Evolutionary conservation across 192 early-diverging fungal species (phyloP), one percentile per base, ranked within the genome.

Genomic region (Phycomyces blakesleeanus): DNA sequence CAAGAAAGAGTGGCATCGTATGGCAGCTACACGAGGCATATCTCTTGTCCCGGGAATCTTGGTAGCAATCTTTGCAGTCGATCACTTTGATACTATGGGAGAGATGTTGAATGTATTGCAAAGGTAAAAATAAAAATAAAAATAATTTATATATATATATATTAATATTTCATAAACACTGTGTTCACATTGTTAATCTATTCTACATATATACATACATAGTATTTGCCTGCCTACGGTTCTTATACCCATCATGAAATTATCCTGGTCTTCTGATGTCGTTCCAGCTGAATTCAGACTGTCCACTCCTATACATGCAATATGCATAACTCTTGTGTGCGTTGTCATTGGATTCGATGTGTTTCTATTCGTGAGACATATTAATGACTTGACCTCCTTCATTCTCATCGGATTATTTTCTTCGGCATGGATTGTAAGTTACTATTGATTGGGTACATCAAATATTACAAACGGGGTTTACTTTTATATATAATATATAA

Each of bases 21-120:
- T 85, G 50, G 78, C 82, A 20, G 73, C 83, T 38, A 84, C 85
- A 12, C 76, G 87, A 26, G 78, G 81, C 21, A 78, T 86, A 47
- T 83, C 87, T 22, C 68, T 89, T 15, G 67, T 87, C 4, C 87
- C 87, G 3, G 84, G 79, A 42, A 82, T 89, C 74, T 62, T 87
- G 4, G 84, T 89, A 9, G 87, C 83, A 44, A 66, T 81, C 16
- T 69, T 85, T 50, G 85, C 85, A 9, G 77, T 80, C 5, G 65
- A 75, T 22, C 68, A 76, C 27, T 79, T 89, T 68, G 87, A 89
- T 68, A 80, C 81, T 25, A 79, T 89, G 65, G 87, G 85, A 24
- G 87, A 89, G 68, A 74, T 85, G 39, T 68, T 89, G 26, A 89
- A 89, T 71, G 87, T 89, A 10, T 55, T 89, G 41, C 87, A 89